These are phyloP conservation scores for Hirsutella minnesotensis DNA, from an alignment of 2,329 filamentous ascomycete species.

Conservation along the genomic window DNA sequence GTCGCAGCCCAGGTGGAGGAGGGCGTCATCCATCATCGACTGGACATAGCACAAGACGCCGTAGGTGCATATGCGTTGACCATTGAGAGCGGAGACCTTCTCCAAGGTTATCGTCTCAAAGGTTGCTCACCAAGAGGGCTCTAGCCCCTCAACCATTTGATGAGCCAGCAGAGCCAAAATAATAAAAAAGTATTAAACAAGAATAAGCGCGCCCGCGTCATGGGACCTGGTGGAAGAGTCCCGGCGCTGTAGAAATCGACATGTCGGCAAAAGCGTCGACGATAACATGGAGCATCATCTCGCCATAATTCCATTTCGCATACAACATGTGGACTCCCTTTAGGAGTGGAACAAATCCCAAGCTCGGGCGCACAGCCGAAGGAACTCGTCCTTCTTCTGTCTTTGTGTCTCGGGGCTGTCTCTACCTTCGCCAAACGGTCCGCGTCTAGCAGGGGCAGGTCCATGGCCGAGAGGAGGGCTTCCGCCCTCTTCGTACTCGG, in stretches of 20 bases:
- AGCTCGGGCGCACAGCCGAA: slow-evolving; percentile 73
- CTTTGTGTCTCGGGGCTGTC: slow-evolving; percentile 74
- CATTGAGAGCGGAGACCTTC: neutral
- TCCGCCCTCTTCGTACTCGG: slow-evolving; percentile 87
- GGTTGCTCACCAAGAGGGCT: neutral
- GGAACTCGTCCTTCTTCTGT: slow-evolving; percentile 86
- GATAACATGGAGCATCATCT: neutral
- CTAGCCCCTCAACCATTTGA: neutral
- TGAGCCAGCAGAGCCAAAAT: too few relatives aligned
- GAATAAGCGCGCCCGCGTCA: neutral
- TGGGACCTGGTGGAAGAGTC: neutral
- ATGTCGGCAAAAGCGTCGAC: neutral
- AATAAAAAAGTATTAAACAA: slow-evolving; percentile 5
- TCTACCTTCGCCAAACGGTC: slow-evolving; percentile 69
- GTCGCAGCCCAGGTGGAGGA: neutral
- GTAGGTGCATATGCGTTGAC: neutral
- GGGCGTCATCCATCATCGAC: neutral
- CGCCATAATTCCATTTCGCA: slow-evolving; percentile 1
- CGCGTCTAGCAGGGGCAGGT: slow-evolving; percentile 46
- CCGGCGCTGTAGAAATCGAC: neutral
- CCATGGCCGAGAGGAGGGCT: slow-evolving; percentile 75
- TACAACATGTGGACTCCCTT: neutral
- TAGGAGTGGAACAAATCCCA: slow-evolving; percentile 97
- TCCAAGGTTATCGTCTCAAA: neutral
- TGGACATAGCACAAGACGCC: neutral